These are phyloP conservation scores for Microbotryomycetes sp. DNA, from an alignment of 1,284 basidiomycete genomes.

Conservation along the genomic window DNA sequence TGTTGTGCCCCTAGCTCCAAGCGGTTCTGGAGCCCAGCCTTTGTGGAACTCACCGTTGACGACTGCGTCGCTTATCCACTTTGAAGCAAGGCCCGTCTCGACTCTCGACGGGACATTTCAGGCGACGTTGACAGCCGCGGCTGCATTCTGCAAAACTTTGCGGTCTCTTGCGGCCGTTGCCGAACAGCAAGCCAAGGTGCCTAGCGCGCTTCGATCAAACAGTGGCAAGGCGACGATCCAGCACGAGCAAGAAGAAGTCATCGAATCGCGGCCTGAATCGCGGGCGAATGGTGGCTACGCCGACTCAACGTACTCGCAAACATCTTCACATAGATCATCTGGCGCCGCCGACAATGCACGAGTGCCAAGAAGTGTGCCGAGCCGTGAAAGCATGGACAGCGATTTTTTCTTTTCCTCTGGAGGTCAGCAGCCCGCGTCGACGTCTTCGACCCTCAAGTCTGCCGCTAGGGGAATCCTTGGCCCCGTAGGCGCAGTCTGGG, in stretches of 20 bases:
- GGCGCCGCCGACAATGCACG: constrained; percentile 7
- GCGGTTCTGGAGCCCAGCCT: background rate
- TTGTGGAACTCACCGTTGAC: background rate
- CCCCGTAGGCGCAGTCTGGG: background rate
- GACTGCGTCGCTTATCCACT: background rate
- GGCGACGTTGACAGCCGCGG: background rate
- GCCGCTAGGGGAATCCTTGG: background rate
- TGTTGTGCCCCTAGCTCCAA: background rate
- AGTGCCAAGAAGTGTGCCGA: constrained; percentile 7
- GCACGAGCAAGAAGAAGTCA: background rate
- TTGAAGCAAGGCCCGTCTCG: background rate
- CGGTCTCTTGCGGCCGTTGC: background rate
- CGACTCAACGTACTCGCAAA: background rate
- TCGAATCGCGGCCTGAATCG: background rate
- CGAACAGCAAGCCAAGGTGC: background rate
- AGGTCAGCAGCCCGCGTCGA: background rate
- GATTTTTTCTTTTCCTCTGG: constrained; percentile 32
- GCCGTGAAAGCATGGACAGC: constrained; percentile 25
- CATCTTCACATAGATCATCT: constrained; percentile 3
- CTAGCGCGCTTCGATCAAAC: background rate
- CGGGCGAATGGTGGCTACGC: background rate
- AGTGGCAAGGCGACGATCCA: background rate
- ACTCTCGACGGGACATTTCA: background rate
- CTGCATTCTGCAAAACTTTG: background rate
- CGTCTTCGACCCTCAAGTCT: constrained; percentile 1